These are phyloP conservation scores for Blastomyces silverae DNA, from an alignment of 2,329 filamentous ascomycete genomes.

Conservation along the genomic window DNA sequence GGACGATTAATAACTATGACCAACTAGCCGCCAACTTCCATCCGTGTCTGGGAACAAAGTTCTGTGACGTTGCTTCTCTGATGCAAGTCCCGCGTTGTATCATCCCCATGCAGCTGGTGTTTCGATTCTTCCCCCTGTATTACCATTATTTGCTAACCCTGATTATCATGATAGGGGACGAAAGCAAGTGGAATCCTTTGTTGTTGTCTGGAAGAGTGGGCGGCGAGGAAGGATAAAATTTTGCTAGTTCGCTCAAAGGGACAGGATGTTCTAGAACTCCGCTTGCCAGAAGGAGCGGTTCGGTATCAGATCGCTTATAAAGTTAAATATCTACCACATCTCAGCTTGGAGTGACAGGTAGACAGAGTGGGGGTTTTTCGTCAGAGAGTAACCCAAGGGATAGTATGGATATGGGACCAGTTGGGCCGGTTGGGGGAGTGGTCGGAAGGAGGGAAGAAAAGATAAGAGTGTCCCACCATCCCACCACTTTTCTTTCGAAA, in stretches of 20 bases:
- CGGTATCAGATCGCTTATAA: not conserved
- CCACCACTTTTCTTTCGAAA: too few species aligned
- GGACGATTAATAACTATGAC: conserved; percentile 1
- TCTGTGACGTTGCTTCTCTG: not conserved
- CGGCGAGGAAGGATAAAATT: not conserved
- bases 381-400: too few species aligned
- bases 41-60: not conserved
- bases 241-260: not conserved
- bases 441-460: too few species aligned
- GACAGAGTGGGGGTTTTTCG: too few species aligned
- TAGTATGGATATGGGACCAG: too few species aligned
- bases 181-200: too few species aligned
- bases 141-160: too few species aligned
- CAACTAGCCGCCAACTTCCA: not conserved
- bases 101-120: not conserved
- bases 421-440: too few species aligned
- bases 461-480: too few species aligned
- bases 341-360: too few species aligned
- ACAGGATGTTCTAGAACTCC: conserved; percentile 1
- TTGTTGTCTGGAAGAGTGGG: too few species aligned
- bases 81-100: not conserved
- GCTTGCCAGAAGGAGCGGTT: not conserved
- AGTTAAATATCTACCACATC: too few species aligned
- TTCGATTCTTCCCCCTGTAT: not conserved
- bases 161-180: not conserved